Base-by-base conservation (phyloP, 805 yeast genomes). In the Wickerhamiella occidentalis region DNA sequence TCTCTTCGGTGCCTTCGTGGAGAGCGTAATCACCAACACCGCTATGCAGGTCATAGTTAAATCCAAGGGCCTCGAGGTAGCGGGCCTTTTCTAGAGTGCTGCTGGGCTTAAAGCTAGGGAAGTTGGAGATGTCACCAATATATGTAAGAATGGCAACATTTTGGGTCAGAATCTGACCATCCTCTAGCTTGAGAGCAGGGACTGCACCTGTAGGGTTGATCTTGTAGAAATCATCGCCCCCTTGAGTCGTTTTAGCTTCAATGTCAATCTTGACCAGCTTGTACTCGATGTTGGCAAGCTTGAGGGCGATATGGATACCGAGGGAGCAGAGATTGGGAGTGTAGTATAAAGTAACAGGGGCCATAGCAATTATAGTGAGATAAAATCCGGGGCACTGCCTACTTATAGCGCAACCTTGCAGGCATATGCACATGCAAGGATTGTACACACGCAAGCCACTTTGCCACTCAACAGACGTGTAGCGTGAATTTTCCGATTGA, bases 171-270 rank as follows among this genome's bases (percentile, higher is more conserved):
- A 52, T 17, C 8, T 22, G 3, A 21, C 54, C 54, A 26, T 52
- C 44, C 33, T 40, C 51, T 26, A 52, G 47, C 35, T 46, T 18
- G 42, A 52, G 28, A 13, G 54, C 45, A 19, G 55, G 55, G 19
- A 51, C 55, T 9, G 49, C 46, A 13, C 53, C 55, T 7, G 40
- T 37, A 19, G 53, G 54, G 48, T 44, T 47, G 48, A 52, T 38
- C 12, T 48, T 37, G 37, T 33, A 8, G 48, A 19, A 49, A n/a
- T 49, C 54, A 15, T 23, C 47, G n/a, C 49, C 47, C 13, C 13
- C 33, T n/a, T 21, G 21, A 15, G 49, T 38, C 28, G 9, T 28
- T 15, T 29, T 37, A n/a, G 35, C 29, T 7, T 40, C 51, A 12
- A 12, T 22, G 23, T 44, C 48, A 13, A 45, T 50, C 26, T 25